Base-by-base conservation (phyloP, 1,284 basidiomycete species). In the Rhodotorula sp. region DNA sequence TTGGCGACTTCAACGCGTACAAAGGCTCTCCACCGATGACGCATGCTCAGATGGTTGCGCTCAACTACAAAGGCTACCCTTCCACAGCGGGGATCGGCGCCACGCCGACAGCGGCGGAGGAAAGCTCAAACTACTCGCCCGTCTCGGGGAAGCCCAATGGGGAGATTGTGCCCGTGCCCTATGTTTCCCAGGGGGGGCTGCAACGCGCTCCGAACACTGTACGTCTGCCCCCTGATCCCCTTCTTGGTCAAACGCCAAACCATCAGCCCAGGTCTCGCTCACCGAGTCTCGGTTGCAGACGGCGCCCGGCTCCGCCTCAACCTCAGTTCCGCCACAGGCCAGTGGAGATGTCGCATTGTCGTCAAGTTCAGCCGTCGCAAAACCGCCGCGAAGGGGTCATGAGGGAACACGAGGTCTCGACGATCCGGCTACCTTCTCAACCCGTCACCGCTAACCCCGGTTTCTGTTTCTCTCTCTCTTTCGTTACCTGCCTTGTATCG, bases 21-120 rank as follows among this genome's bases (percentile, higher is more conserved):
- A 17, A 22, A 20, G 42, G 22, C 4, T 4, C 5, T 2, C 24
- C 26, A 14, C 8, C 18, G 20, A n/a, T 29, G 46, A 67, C 45
- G 6, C 61, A 58, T 10, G 69, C 69, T 17, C 69, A 70, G 42
- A 17, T 56, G 42, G 60, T 67, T 17, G 62, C 58, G 14, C 20
- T 61, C 22, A 56, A 45, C 22, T 66, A 67, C 42, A 37, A 57
- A 18, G 56, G 56, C 3, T 33, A 57, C 8, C 56, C 37, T 1
- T 42, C 37, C 10, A 1, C 37, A 12, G 37, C 6, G 37, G 37
- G 6, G 37, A 42, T 12, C 10, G 37, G 37, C 8, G 37, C 37
- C 8, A 12, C 37, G 37, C 37, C 37, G 37, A 42, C 37, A 12
- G 10, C 37, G 10, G 33, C 37, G 10, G 33, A 33, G 2, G 56